A percentile compares a stretch with the other conserved stretches of the same genome.
These are phyloP conservation scores for Diplotaxis tenuifolia DNA, from an alignment of 345 rosid species.

Conservation along the genomic window DNA sequence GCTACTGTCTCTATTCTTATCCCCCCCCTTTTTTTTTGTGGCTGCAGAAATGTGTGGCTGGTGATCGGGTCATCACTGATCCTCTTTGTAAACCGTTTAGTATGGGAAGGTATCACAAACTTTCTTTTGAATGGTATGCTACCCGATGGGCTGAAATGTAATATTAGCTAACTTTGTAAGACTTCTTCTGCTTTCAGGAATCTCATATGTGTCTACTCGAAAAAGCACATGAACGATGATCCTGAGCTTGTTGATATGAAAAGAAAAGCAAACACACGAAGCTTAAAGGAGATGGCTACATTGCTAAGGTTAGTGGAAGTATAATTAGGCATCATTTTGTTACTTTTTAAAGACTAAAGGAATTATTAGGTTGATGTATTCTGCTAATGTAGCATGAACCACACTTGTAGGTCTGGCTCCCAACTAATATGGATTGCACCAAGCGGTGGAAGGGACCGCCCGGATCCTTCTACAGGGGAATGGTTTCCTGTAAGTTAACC, in stretches of 20 bases:
- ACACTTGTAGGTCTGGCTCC: constrained; percentile 69
- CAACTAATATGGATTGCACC: constrained; percentile 92
- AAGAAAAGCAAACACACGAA: constrained; percentile 81
- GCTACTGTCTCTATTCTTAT: constrained; percentile 29
- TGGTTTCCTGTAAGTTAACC: constrained; percentile 75
- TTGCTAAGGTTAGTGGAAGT: constrained; percentile 54
- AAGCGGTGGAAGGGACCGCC: constrained; percentile 98
- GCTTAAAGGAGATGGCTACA: constrained; percentile 95
- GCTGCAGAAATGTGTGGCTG: constrained; percentile 84
- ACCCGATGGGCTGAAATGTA: constrained; percentile 27
- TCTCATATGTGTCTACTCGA: constrained; percentile 93
- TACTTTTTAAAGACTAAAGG: neutral
- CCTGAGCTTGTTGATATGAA: constrained; percentile 91
- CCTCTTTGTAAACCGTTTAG: constrained; percentile 99
- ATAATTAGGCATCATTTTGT: neutral
- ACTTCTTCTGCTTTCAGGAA: constrained; percentile 51
- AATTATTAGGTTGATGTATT: neutral
- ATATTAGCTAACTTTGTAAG: constrained; percentile 23
- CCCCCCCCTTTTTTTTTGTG: neutral
- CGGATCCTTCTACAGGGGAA: constrained; percentile 72
- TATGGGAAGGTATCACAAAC: constrained; percentile 78
- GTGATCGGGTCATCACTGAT: constrained; percentile 95
- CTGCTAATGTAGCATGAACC: constrained; percentile 14
- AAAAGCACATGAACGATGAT: constrained; percentile 85
- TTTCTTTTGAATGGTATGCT: constrained; percentile 31